Evolutionary conservation across 768 basidiomycete genomes (phyloP).

Genomic region (Pisolithus sp.): DNA sequence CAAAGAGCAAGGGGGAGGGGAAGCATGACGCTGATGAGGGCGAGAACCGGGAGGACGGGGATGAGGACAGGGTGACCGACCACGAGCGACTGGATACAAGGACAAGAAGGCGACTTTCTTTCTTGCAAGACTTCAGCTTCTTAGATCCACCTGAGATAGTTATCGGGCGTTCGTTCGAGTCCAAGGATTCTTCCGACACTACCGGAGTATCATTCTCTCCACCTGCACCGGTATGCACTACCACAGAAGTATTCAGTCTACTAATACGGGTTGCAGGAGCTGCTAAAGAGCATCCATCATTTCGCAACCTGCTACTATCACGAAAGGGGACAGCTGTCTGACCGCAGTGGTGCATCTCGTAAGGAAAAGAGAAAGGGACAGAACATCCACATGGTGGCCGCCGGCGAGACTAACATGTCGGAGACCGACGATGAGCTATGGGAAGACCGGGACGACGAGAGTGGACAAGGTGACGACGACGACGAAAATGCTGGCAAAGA

Average conservation of each 20-base stretch:
- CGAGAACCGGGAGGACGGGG: slow-evolving; percentile 2
- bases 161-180: slow-evolving; percentile 3
- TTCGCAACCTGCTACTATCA: slow-evolving; percentile 52
- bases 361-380: slow-evolving; percentile 33
- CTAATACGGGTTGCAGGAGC: slow-evolving; percentile 34
- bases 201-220: slow-evolving; percentile 18
- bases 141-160: slow-evolving; percentile 32
- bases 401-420: slow-evolving; percentile 1
- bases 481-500: slow-evolving; percentile 11
- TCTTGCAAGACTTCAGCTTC: slow-evolving; percentile 48
- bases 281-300: slow-evolving; percentile 47
- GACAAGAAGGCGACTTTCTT: slow-evolving; percentile 39
- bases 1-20: slow-evolving; percentile 13
- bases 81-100: slow-evolving; percentile 13
- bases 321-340: slow-evolving; percentile 52
- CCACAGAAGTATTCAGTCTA: background rate
- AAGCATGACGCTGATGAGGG: slow-evolving; percentile 19
- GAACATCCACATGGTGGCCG: slow-evolving; percentile 19
- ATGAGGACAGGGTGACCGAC: slow-evolving; percentile 2
- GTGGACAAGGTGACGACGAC: slow-evolving; percentile 5
- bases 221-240: slow-evolving; percentile 47
- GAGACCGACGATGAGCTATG: slow-evolving; percentile 9
- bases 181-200: slow-evolving; percentile 1
- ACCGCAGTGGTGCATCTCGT: slow-evolving; percentile 43
- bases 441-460: slow-evolving; percentile 11